Evolutionary conservation across 176 grass and related monocot genomes (phyloP).

Genomic region (Rhynchospora breviuscula): DNA sequence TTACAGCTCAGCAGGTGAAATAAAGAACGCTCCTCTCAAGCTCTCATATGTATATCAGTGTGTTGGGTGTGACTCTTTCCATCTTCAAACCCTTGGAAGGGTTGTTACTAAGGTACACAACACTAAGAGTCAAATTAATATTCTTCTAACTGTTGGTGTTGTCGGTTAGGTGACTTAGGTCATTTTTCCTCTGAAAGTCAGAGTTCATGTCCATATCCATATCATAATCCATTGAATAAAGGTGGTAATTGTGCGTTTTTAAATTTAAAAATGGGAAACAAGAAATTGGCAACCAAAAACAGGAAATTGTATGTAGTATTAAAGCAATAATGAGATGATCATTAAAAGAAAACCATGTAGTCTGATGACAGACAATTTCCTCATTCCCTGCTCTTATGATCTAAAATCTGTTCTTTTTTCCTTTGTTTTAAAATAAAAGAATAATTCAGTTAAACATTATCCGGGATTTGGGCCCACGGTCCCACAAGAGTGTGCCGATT

Average conservation of each 20-base stretch:
- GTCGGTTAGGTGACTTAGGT: background rate
- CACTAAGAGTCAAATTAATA: background rate
- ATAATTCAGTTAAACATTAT: conserved; percentile 75
- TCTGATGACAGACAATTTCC: background rate
- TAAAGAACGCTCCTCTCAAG: conserved; percentile 90
- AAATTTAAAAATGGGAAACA: background rate
- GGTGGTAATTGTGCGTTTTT: background rate
- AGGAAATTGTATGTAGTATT: background rate
- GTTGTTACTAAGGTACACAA: conserved; percentile 60
- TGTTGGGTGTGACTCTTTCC: conserved; percentile 95
- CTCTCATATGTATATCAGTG: conserved; percentile 98
- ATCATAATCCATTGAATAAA: background rate
- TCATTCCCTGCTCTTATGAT: conserved; percentile 31
- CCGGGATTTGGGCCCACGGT: conserved; percentile 88
- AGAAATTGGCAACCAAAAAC: background rate
- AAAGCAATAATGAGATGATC: background rate
- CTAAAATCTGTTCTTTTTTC: background rate
- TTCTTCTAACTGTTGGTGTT: background rate
- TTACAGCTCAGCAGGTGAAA: conserved; percentile 84
- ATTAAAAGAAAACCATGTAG: background rate
- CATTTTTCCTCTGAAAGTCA: background rate
- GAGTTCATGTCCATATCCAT: background rate
- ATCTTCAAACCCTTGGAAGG: conserved; percentile 80
- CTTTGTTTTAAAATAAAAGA: conserved; percentile 28
- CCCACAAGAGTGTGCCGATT: conserved; percentile 78